Evolutionary conservation across 495 filamentous ascomycete species (phyloP), one percentile per base, ranked within the genome.

Genomic region (Penicillium ochrochloron): DNA sequence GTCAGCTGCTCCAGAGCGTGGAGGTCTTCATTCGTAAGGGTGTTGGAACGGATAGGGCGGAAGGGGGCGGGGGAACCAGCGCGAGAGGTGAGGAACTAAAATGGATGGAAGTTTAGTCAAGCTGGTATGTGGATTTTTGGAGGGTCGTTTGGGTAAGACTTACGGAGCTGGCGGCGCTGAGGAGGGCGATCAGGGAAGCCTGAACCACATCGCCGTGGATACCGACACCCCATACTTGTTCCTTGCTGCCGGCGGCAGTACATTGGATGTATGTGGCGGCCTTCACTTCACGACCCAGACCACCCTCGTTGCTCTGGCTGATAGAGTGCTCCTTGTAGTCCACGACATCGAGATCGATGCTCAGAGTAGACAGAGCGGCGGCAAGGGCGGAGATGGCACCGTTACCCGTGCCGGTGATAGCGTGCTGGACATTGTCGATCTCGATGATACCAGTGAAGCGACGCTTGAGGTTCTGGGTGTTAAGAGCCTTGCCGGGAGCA

Each of bases 311-410:
- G 53, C 53, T 56, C 53, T 56, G 53, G 53, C 53, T 56, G 33
- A 98, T 92, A 29, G 93, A 90, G 78, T 98, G 96, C 75, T 97
- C 96, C 79, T 97, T 97, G 77, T 98, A 98, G 73, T 97, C 92
- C 53, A 85, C 85, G 57, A 98, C 94, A 73, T 99, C 93, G 4
- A 99, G 82, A 68, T 97, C 90, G 48, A 98, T 89, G 34, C 92
- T 92, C n/a, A 99, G 80, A 9, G 83, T 82, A 53, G 85, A 83
- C 27, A 99, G 84, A 11, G 94, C 95, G 66, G 93, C 88, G 15
- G 93, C 92, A 65, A 98, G 78, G 42, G 90, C 91, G 1, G 93
- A 97, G 62, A 97, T 91, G 14, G 94, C 91, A 69, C 95, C 95
- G 72, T 94, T 93, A 15, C 96, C 95, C 3, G 88, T 81, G 59